Conservation (phyloP, 257 asterid species). For the Solanum medicagineum region DNA sequence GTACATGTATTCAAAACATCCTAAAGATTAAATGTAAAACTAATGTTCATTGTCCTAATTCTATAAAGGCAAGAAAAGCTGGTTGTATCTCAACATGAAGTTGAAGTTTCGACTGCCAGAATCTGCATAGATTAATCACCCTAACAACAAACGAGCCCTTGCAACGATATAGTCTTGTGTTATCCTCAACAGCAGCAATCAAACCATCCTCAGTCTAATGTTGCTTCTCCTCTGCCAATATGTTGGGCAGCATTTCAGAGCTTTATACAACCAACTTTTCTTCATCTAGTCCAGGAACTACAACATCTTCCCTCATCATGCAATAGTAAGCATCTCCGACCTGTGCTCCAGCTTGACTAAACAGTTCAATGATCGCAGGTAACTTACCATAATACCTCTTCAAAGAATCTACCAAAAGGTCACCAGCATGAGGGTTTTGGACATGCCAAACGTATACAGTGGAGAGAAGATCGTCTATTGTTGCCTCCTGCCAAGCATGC, state of each 20-base stretch:
- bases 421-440: not conserved
- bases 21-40: not conserved
- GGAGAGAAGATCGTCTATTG: slow-evolving; percentile 39
- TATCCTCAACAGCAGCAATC: not conserved
- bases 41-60: not conserved
- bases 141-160: not conserved
- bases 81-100: not conserved
- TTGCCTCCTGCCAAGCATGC: slow-evolving; percentile 76
- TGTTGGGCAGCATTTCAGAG: not conserved
- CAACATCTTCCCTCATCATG: slow-evolving; percentile 41
- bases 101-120: not conserved
- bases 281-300: slow-evolving; percentile 45
- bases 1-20: not conserved
- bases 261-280: slow-evolving; percentile 40
- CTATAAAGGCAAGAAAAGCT: not conserved
- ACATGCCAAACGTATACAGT: slow-evolving; percentile 63
- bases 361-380: slow-evolving; percentile 57
- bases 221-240: not conserved
- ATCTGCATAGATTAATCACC: not conserved
- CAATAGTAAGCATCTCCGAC: slow-evolving; percentile 22
- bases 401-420: slow-evolving; percentile 28
- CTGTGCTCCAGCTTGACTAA: slow-evolving; percentile 49
- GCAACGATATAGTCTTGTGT: not conserved
- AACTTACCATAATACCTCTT: slow-evolving; percentile 55
- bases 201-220: not conserved